A percentile compares a stretch with the other conserved stretches of the same genome.
Conservation (phyloP, 441 rosid species). For the Viola pubescens region DNA sequence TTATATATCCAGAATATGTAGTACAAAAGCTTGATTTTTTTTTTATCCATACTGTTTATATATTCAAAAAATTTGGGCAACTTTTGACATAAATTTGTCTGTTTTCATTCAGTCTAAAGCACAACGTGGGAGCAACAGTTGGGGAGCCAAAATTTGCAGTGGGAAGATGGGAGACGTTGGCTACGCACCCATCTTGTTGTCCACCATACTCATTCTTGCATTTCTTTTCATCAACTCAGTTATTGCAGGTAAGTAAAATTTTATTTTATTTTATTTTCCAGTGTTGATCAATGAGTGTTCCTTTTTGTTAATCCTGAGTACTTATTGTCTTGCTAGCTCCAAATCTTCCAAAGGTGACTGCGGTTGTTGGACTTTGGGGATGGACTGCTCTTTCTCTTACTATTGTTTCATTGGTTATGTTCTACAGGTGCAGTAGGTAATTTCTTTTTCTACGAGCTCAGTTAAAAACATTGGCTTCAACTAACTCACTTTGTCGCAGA, state of each 20-base stretch:
- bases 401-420: conserved; percentile 44
- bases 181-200: conserved; percentile 66
- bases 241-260: conserved; percentile 44
- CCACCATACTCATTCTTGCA: conserved; percentile 33
- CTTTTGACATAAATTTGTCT: conserved; percentile 10
- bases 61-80: neutral
- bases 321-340: conserved; percentile 43
- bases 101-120: conserved; percentile 50
- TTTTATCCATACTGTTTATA: neutral
- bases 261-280: conserved; percentile 13
- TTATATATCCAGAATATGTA: too few species aligned
- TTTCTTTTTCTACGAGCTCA: conserved; percentile 14
- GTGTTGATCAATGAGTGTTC: conserved; percentile 3
- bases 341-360: conserved; percentile 73
- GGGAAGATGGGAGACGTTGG: conserved; percentile 49
- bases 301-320: conserved; percentile 14
- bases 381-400: conserved; percentile 64
- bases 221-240: conserved; percentile 70
- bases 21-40: too few species aligned
- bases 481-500: neutral
- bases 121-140: conserved; percentile 33
- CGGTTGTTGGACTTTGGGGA: conserved; percentile 78
- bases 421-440: conserved; percentile 77
- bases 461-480: neutral
- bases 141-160: conserved; percentile 42